Evolutionary conservation across 345 rosid species (phyloP), one percentile per base, ranked within the genome.

Genomic region (Bruguiera gymnorhiza): DNA sequence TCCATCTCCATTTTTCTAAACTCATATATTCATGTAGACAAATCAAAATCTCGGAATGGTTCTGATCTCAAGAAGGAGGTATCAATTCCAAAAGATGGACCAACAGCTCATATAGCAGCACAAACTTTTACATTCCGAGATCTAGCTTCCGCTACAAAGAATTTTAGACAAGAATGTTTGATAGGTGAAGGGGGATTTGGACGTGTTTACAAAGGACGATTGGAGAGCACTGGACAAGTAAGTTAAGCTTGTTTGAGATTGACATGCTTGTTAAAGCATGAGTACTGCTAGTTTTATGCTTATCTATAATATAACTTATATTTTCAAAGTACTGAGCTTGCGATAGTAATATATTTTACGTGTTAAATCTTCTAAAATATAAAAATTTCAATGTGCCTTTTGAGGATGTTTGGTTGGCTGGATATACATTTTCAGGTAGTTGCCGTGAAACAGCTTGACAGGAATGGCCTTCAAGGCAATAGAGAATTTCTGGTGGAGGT

Each of bases 121-220:
- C 97, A 90, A 77, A 95, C 92, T 27, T 95, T 92, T 85, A 88
- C 97, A 58, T 95, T 91, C 72, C 73, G 86, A 59, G 99, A 95
- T 82, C 89, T 95, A 79, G 99, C 97, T 46, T 79, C 86, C 39
- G 96, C 97, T 20, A 92, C 97, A 55, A 92, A 90, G 68, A 84
- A 84, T 74, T 95, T 95, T 62, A 76, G 89, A 74, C 92, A 79
- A 30, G 97, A 95, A 81, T 86, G 88, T 70, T 83, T 87, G 27
- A 64, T 95, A 65, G 99, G 97, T 61, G 99, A 95, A 88, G 97
- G 97, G 43, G 99, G 99, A 8, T 92, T 92, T 61, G 99, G 99
- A 54, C 97, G 82, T 74, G 99, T 95, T 60, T 92, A 95, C 81
- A 88, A 89, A 76, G 99, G 97, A 43, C 92, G 81, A 31, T 80